phyloP scores from a whole-genome alignment of 164 flowering plant species.

The Tetrastigma voinierianum region DNA sequence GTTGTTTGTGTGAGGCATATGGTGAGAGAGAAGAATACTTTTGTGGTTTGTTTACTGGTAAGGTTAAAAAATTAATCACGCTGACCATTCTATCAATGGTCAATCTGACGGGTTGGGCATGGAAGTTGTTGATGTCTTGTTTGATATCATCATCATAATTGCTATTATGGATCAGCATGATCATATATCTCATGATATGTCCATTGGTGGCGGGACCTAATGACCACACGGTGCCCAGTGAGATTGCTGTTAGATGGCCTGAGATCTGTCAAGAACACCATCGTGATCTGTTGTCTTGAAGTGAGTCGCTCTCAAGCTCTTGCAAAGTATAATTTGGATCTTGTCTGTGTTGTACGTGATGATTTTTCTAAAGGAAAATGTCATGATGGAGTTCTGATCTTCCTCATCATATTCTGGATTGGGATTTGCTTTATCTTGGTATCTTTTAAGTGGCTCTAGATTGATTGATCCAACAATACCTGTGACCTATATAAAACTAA shows the following conservation, averaged over 20 bases:
- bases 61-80: not conserved
- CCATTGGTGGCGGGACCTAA: slow-evolving; percentile 70
- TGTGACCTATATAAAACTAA: too few species aligned
- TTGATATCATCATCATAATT: not conserved
- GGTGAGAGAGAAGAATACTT: too few species aligned
- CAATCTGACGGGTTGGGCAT: not conserved
- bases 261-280: slow-evolving; percentile 91
- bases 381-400: too few species aligned
- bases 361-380: too few species aligned
- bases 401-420: too few species aligned
- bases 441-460: too few species aligned
- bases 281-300: slow-evolving; percentile 80
- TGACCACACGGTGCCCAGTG: slow-evolving; percentile 95
- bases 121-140: not conserved
- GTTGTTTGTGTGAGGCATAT: too few species aligned
- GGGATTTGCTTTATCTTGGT: too few species aligned
- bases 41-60: not conserved
- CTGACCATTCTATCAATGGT: not conserved
- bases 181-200: slow-evolving; percentile 4
- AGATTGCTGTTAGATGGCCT: slow-evolving; percentile 99
- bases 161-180: not conserved
- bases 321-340: too few species aligned
- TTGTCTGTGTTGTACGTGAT: too few species aligned
- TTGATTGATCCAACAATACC: too few species aligned
- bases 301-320: slow-evolving; percentile 30